Evolutionary conservation across 805 yeast species (phyloP), one percentile per base, ranked within the genome.

Genomic region (Saitoella complicata): DNA sequence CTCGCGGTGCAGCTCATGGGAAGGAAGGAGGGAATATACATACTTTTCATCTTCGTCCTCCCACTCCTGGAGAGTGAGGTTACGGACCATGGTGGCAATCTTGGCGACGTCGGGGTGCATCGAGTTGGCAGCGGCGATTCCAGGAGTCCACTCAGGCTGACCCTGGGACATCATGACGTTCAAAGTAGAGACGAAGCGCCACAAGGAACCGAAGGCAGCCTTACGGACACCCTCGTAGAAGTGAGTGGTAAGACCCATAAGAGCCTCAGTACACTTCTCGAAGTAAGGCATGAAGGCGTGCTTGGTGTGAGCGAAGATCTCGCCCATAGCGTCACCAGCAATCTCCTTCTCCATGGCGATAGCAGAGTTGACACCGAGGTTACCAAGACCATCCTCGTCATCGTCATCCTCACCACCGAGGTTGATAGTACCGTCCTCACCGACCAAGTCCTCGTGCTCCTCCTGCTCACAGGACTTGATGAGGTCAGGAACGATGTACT

Each of bases 281-380:
- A 85, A 80, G 57, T 76, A 85, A 56, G 77, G 76, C 56, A 78
- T 73, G 65, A 88, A 86, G 44, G 76, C 76, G 47, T 74, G 78
- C 58, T 86, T 81, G 41, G 95, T 82, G 55, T 94, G 95, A 45
- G 72, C 63, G 43, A 95, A 94, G 59, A 87, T 73, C 60, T 91
- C 97, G 42, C 83, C 43, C 53, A 86, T 66, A 6, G 95, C 91
- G 57, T 85, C 84, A 40, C 87, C 73, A n/a, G 95, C 95, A 53
- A 85, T 83, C 66, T 87, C 95, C 66, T 88, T 88, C 67, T 88
- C 98, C 55, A 83, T 80, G 52, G 96, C 84, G 55, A 91, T 76
- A 69, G 95, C 96, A 43, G 95, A 81, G 72, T 86, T 87, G 51
- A 91, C 86, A 54, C 83, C 80, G 63, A 84, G 69, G 50, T 80